Evolutionary conservation across 2,329 filamentous ascomycete genomes (phyloP), one percentile per base, ranked within the genome.

Genomic region (Trichoderma sp.): DNA sequence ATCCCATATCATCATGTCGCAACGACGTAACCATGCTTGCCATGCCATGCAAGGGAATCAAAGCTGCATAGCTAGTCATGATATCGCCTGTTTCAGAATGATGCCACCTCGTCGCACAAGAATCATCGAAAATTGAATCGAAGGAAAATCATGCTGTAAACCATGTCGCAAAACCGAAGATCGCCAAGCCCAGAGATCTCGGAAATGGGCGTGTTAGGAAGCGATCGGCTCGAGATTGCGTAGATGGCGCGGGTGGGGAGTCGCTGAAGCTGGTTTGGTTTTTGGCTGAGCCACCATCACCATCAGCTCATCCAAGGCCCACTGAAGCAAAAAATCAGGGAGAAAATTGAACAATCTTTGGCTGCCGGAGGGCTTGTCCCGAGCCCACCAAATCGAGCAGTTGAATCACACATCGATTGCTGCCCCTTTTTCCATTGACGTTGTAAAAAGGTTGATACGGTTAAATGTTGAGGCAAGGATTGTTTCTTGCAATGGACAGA

Each of bases 181-280:
- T 69, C 57, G 66, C 28, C 57, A 32, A 61, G 57, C 39, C n/a
- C 9, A 9, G 57, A 53, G 67, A 69, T 69, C 57, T 69, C 23
- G 28, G 39, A 50, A 69, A 12, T 53, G 28, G 20, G 53, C 55
- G 2, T 53, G 28, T 28, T 53, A 9, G 67, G 67, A 50, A 62
- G 39, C 28, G 67, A 69, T 69, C 67, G 67, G 11, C 39, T 50
- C 13, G 9, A 26, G 39, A 69, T 69, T 69, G 67, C 67, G 57
- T 69, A 69, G 67, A 69, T 69, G 67, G 67, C 67, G 55, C 57
- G 39, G 53, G 57, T 61, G 39, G 67, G 28, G 39, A 26, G 15
- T 1, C 39, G 1, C 17, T 32, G 34, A 23, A 68, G 65, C 65
- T 47, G 65, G 32, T 32, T 20, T 59, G n/a, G 15, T 12, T 26